These are phyloP conservation scores for Tuber magnatum DNA, from an alignment of 495 filamentous ascomycete genomes.

Conservation along the genomic window DNA sequence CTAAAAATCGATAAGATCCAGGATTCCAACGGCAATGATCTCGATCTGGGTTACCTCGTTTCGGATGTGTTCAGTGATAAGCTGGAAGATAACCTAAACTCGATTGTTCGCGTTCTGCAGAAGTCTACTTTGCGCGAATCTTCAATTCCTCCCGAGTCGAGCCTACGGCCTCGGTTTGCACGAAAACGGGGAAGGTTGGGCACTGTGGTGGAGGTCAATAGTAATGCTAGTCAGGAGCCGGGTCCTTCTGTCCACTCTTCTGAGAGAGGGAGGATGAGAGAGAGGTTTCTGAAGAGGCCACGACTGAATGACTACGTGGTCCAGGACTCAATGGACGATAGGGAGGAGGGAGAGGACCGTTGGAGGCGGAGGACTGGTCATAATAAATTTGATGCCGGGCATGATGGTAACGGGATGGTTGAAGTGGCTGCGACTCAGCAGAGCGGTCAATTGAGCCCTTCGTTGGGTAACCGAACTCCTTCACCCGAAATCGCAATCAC, in stretches of 20 bases:
- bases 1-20: slow-evolving; percentile 35
- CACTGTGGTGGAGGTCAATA: slow-evolving; percentile 7
- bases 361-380: not conserved
- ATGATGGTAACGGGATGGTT: not conserved
- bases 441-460: slow-evolving; percentile 18
- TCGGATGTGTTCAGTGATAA: slow-evolving; percentile 38
- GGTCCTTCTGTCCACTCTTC: not conserved
- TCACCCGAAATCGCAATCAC: not conserved
- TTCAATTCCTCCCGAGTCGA: slow-evolving; percentile 33
- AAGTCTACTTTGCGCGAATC: slow-evolving; percentile 23
- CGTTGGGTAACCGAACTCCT: slow-evolving; percentile 15
- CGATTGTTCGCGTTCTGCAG: slow-evolving; percentile 36
- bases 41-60: slow-evolving; percentile 37
- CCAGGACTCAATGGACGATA: slow-evolving; percentile 34
- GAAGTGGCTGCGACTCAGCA: not conserved
- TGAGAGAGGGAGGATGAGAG: slow-evolving; percentile 7
- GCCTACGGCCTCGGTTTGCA: slow-evolving; percentile 17
- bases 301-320: slow-evolving; percentile 22
- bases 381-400: not conserved
- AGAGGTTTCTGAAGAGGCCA: slow-evolving; percentile 14
- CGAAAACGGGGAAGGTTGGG: slow-evolving; percentile 9
- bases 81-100: slow-evolving; percentile 18
- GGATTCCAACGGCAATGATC: slow-evolving; percentile 34
- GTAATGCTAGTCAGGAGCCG: slow-evolving; percentile 18
- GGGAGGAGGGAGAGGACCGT: slow-evolving; percentile 11